Base-by-base conservation (phyloP, 2,329 filamentous ascomycete genomes). In the Pseudocercospora cruenta region DNA sequence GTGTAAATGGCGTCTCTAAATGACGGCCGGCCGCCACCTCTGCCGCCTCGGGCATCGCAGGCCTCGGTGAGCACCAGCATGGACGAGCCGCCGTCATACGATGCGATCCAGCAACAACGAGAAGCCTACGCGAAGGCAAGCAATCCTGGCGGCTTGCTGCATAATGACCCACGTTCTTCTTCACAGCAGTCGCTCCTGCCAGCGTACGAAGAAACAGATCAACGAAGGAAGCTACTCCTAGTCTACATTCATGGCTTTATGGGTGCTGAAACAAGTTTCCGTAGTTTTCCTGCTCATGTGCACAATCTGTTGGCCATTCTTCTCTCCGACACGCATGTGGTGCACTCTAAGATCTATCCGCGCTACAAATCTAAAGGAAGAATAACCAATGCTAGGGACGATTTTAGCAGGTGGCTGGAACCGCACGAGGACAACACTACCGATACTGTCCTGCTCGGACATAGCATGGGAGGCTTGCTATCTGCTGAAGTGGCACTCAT, bases 241-340 rank as follows among this genome's bases (percentile, higher is more conserved):
- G 82, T 97, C 61, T 97, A 93, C 76, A 88, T 97, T 63, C 94
- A 97, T 81, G 93, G 94, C 67, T 97, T 96, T 80, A 90, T 95
- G 84, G 93, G 94, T 60, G 90, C 92, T 66, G 91, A 95, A 77
- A 90, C 91, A 33, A 96, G 91, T 65, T 97, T 97, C 76, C 87
- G 89, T 68, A 92, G 90, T 53, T 96, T 97, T 72, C 94, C 94
- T 0, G 91, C 91, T 7, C 93, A 97, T 80, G 87, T 97, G 3
- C 94, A 97, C 77, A 87, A 88, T 71, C 84, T 91, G 39, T 82
- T 96, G 45, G 87, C 87, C 12, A 82, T 87, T 8, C 83, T 89
- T 0, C 80, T 97, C 12, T 82, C 83, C 22, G 89, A 92, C 26
- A 90, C 89, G 5, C 93, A 96, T 81, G 85, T 90, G 39, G 88